Evolutionary conservation across 495 filamentous ascomycete species (phyloP), one percentile per base, ranked within the genome.

Genomic region (Neurospora sp.): DNA sequence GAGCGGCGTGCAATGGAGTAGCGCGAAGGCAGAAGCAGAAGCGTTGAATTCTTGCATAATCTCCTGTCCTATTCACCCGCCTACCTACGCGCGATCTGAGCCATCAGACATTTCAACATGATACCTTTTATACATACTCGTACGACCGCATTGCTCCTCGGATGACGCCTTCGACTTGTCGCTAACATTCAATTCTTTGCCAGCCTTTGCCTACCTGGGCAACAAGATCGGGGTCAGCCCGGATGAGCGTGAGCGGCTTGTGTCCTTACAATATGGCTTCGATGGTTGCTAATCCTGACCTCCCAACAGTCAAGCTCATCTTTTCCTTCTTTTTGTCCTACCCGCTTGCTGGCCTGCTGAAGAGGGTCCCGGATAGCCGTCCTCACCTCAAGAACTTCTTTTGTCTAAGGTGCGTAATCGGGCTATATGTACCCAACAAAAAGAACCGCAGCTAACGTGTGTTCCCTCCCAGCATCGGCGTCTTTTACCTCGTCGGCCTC

Each of bases 401-500:
- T 81, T 93, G 91, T 68, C 90, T 98, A 44, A 84, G 84, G 92
- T 90, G 84, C 72, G 84, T 76, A 3, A 3, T 1, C n/a, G 53
- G 6, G 14, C 12, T 35, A 16, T 4, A 1, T 65, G 3, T 12
- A 16, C 12, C 22, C 40, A 44, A 17, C 14, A 22, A 40, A 17
- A 35, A 16, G n/a, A 35, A 42, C 42, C 45, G n/a, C 35, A 41
- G 8, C 48, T 48, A 44, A 72, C 75, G 71, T 69, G 74, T 45
- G 8, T 12, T 38, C 8, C 16, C 16, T 48, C 48, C 9, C 72
- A 89, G 89, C 35, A 89, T 93, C 27, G 91, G 92, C 20, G 78
- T 96, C 9, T 98, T 99, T 83, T 98, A 97, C 81, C 86, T 98
- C 20, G 84, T 98, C 74, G 96, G 96, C 31, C 87, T 99, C n/a